These are phyloP conservation scores for Leonotis leonurus DNA, from an alignment of 257 asterid genomes.

Conservation along the genomic window DNA sequence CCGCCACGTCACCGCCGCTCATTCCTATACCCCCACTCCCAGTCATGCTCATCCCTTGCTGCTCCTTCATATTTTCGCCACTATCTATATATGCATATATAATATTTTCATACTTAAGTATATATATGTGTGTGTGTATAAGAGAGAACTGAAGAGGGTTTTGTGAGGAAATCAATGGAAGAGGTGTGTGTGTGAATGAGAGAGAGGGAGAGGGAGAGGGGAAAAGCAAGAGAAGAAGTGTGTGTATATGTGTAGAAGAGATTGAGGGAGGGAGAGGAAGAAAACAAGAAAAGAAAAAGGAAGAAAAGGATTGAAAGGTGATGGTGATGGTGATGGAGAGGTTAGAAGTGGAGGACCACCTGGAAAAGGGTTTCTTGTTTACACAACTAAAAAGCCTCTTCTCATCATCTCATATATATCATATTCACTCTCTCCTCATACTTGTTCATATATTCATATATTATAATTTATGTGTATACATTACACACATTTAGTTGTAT, in stretches of 20 bases:
- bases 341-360: conserved; percentile 43
- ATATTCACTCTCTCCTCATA: conserved; percentile 7
- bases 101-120: not conserved
- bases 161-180: conserved; percentile 21
- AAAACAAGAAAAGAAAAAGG: too few relatives aligned
- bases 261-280: too few relatives aligned
- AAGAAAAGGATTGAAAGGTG: conserved; percentile 13
- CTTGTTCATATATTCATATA: conserved; percentile 21
- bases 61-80: too few relatives aligned
- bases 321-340: conserved; percentile 17
- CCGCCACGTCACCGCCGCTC: conserved; percentile 12
- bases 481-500: conserved; percentile 16
- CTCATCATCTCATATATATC: conserved; percentile 20
- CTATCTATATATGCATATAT: too few relatives aligned
- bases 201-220: too few relatives aligned
- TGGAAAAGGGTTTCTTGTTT: conserved; percentile 19
- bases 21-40: conserved; percentile 22
- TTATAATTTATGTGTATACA: too few relatives aligned
- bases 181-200: too few relatives aligned
- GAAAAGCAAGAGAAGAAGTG: too few relatives aligned
- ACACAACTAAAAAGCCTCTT: conserved; percentile 4
- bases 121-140: not conserved
- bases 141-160: not conserved
- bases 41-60: conserved; percentile 31
- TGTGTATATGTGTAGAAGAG: too few relatives aligned